phyloP scores from a whole-genome alignment of 1,139 yeast genomes.

The Yamadazyma membranifaciens region DNA sequence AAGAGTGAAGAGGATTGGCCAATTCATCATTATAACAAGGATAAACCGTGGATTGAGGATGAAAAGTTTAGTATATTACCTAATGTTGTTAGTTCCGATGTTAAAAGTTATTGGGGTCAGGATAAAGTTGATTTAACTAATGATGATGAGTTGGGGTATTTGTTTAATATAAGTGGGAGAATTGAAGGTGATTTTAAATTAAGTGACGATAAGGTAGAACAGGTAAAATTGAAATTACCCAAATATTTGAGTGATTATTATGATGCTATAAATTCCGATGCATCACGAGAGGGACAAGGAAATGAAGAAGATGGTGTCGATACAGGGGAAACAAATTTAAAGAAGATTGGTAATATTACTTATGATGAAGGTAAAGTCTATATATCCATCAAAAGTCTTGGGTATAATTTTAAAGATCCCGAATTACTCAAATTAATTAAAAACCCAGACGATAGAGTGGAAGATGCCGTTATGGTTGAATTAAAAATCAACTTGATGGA shows the following conservation, averaged over 20 bases:
- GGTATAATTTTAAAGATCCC: slow-evolving; percentile 24
- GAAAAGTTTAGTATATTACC: slow-evolving; percentile 63
- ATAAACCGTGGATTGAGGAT: slow-evolving; percentile 51
- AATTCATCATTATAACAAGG: slow-evolving; percentile 38
- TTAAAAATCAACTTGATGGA: slow-evolving; percentile 32
- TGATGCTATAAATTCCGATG: slow-evolving; percentile 24
- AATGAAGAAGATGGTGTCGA: slow-evolving; percentile 6
- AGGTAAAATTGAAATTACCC: slow-evolving; percentile 36
- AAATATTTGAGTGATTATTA: slow-evolving; percentile 38
- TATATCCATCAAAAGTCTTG: slow-evolving; percentile 22
- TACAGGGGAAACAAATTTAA: slow-evolving; percentile 3
- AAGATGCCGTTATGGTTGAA: slow-evolving; percentile 32
- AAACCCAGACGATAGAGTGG: slow-evolving; percentile 17
- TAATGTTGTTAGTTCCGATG: slow-evolving; percentile 46
- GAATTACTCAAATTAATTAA: slow-evolving; percentile 18
- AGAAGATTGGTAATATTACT: slow-evolving; percentile 30
- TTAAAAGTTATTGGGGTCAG: slow-evolving; percentile 50
- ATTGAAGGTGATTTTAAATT: slow-evolving; percentile 44
- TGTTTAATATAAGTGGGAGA: slow-evolving; percentile 51
- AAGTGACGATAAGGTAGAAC: slow-evolving; percentile 9
- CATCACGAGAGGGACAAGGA: slow-evolving; percentile 12
- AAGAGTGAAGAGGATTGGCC: slow-evolving; percentile 57
- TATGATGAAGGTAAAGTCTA: slow-evolving; percentile 25
- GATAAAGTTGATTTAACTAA: slow-evolving; percentile 16
- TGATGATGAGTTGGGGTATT: slow-evolving; percentile 30